These are phyloP conservation scores for Usnea hakonensis DNA, from an alignment of 495 filamentous ascomycete genomes.

Conservation along the genomic window DNA sequence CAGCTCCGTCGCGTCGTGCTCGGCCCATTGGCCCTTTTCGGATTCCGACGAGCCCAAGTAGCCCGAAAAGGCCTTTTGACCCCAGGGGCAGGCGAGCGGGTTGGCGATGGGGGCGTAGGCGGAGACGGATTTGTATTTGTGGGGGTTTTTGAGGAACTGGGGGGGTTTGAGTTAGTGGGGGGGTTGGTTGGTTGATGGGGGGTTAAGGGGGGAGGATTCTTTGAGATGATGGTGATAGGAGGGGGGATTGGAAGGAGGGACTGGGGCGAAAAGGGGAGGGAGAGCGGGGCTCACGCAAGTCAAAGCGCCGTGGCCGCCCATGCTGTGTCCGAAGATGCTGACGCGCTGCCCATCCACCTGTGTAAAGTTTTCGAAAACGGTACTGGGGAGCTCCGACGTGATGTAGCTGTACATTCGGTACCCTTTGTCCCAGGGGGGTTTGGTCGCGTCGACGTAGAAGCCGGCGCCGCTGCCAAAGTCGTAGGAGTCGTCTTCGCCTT, in stretches of 20 bases:
- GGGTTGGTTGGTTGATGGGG: no score
- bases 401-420: constrained; percentile 96
- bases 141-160: constrained; percentile 79
- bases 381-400: constrained; percentile 66
- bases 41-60: constrained; percentile 81
- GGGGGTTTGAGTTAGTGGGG: no score
- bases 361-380: constrained; percentile 59
- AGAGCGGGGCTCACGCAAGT: constrained; percentile 51
- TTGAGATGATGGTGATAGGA: no score
- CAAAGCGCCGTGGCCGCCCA: constrained; percentile 94
- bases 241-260: background rate
- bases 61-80: constrained; percentile 86
- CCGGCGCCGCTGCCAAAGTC: constrained; percentile 89
- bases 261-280: background rate
- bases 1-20: constrained; percentile 89
- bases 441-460: constrained; percentile 91
- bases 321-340: constrained; percentile 84
- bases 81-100: constrained; percentile 81
- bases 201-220: no score
- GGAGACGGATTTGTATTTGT: constrained; percentile 75
- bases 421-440: constrained; percentile 57
- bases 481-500: constrained; percentile 74
- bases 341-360: constrained; percentile 60
- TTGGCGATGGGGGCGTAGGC: constrained; percentile 93
- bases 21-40: constrained; percentile 65